A percentile compares a stretch with the other conserved stretches of the same genome.
Evolutionary conservation across 257 asterid species (phyloP).

Genomic region (Fraxinus americana): DNA sequence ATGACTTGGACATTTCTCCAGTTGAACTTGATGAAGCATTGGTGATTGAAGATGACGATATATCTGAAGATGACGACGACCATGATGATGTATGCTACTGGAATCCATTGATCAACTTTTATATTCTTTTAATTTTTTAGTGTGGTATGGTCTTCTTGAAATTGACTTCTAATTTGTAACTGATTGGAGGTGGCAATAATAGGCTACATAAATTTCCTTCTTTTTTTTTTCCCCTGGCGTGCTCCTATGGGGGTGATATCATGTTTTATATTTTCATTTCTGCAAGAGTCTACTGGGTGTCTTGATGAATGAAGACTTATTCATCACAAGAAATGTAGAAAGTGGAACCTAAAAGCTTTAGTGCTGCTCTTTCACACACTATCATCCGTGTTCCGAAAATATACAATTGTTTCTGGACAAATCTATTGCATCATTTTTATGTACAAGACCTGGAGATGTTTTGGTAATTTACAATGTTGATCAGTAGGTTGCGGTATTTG

Average conservation of each 20-base stretch:
- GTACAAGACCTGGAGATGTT: too few species aligned
- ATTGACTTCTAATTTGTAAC: not conserved
- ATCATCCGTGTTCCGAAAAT: too few species aligned
- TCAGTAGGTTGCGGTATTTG: too few species aligned
- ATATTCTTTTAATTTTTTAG: not conserved
- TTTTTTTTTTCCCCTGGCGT: not conserved
- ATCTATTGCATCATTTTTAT: too few species aligned
- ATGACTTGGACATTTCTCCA: conserved; percentile 81
- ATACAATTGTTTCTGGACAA: too few species aligned
- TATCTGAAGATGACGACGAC: conserved; percentile 87
- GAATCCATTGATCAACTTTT: conserved; percentile 7
- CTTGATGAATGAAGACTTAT: not conserved
- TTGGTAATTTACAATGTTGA: too few species aligned
- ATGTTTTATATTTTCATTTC: not conserved
- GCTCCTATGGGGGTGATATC: not conserved
- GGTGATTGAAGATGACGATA: conserved; percentile 96
- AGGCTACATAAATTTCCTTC: not conserved
- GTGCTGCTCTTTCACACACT: too few species aligned
- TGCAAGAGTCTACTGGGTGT: not conserved
- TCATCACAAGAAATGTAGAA: not conserved
- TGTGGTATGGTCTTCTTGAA: not conserved
- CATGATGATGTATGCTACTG: conserved; percentile 70
- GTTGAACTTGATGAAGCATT: conserved; percentile 82
- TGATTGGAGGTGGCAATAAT: not conserved
- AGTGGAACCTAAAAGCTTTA: too few species aligned